Evolutionary conservation across 257 asterid species (phyloP).

Genomic region (Nicotiana attenuata): DNA sequence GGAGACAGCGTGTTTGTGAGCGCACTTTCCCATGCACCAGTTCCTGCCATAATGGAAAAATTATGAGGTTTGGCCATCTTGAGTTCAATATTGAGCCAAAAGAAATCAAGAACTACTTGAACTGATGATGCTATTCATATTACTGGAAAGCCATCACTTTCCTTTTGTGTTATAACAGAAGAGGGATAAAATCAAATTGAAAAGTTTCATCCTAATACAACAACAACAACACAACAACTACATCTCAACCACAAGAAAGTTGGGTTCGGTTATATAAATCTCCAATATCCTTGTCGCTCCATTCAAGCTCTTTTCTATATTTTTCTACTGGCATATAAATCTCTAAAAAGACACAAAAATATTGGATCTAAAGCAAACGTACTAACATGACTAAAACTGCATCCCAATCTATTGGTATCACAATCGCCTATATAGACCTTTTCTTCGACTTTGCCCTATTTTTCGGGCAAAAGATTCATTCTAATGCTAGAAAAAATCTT

Average conservation of each 20-base stretch:
- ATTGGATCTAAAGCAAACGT: neutral
- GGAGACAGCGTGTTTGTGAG: constrained; percentile 95
- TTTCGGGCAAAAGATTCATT: neutral
- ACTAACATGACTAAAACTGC: neutral
- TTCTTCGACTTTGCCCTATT: neutral
- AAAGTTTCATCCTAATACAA: neutral
- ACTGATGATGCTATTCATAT: neutral
- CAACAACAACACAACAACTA: neutral
- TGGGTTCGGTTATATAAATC: neutral
- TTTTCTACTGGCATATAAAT: neutral
- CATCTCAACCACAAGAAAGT: neutral
- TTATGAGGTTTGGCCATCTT: neutral
- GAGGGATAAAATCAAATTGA: neutral
- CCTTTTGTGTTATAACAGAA: neutral
- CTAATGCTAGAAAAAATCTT: neutral
- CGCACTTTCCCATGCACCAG: constrained; percentile 99
- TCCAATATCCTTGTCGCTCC: neutral
- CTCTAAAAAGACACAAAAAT: neutral
- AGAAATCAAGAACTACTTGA: neutral
- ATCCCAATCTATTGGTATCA: neutral
- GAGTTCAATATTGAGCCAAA: neutral
- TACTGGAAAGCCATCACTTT: neutral
- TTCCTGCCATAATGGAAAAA: constrained; percentile 43
- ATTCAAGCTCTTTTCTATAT: neutral
- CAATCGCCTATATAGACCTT: neutral